phyloP scores from a whole-genome alignment of 2,329 filamentous ascomycete genomes.

The Microascus cirrosus region DNA sequence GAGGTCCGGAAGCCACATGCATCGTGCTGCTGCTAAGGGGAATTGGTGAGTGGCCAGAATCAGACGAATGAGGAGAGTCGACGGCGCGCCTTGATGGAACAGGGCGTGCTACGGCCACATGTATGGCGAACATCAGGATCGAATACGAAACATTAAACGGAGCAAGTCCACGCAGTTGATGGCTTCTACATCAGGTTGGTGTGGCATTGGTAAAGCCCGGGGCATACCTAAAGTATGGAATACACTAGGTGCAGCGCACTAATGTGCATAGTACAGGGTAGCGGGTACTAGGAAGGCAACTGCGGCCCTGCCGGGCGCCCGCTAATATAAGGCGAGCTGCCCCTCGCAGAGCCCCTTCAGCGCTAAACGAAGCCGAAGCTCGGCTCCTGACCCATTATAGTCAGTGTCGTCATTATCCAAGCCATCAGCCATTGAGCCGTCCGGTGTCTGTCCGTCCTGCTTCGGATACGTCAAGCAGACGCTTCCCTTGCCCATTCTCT shows the following conservation, averaged over 20 bases:
- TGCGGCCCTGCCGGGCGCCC: neutral
- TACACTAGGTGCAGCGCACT: neutral
- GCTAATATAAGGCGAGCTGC: neutral
- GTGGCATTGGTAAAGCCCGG: neutral
- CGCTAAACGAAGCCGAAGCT: neutral
- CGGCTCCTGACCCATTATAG: neutral
- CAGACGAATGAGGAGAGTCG: too few relatives aligned
- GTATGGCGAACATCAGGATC: neutral
- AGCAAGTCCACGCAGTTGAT: neutral
- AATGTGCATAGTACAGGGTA: neutral
- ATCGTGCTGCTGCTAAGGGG: too few relatives aligned
- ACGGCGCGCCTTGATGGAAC: neutral
- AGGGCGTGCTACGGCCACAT: neutral
- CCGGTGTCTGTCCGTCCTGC: neutral
- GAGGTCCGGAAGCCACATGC: too few relatives aligned
- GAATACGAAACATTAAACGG: neutral
- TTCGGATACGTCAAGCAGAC: neutral
- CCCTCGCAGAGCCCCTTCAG: neutral
- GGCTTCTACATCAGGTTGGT: neutral
- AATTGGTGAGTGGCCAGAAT: too few relatives aligned
- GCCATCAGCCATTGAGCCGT: neutral
- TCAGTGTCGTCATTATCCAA: neutral
- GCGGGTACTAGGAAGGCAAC: neutral
- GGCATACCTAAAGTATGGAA: neutral
- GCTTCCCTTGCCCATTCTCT: neutral